Conservation (phyloP, 805 yeast genomes). For the Candida tammaniensis region DNA sequence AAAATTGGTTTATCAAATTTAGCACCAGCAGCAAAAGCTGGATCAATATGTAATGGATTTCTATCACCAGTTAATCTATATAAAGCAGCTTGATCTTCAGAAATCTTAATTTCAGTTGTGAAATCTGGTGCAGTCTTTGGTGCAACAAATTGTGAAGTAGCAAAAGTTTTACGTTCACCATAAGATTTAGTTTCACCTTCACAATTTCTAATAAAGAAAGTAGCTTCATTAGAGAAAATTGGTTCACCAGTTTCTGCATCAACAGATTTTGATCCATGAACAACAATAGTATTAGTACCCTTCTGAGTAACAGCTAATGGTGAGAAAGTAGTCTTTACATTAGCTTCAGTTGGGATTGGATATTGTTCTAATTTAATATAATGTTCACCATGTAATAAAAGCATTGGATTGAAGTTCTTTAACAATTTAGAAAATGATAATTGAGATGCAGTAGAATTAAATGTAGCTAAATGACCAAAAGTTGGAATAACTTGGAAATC, state of each 20-base stretch:
- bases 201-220: conserved; percentile 79
- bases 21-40: conserved; percentile 82
- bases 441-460: conserved; percentile 58
- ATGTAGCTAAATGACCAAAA: conserved; percentile 85
- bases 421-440: conserved; percentile 59
- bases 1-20: conserved; percentile 83
- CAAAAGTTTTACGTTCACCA: conserved; percentile 54
- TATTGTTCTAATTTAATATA: conserved; percentile 71
- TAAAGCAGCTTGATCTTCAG: conserved; percentile 76
- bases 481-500: conserved; percentile 87
- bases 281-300: conserved; percentile 79
- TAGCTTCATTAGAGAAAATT: conserved; percentile 76
- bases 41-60: conserved; percentile 95
- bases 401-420: conserved; percentile 83
- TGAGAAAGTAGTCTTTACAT: conserved; percentile 54
- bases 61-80: conserved; percentile 92
- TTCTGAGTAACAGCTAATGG: conserved; percentile 81
- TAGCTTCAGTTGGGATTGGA: conserved; percentile 76
- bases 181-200: conserved; percentile 50
- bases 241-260: conserved; percentile 68
- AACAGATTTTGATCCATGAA: conserved; percentile 67
- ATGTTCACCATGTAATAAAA: conserved; percentile 93
- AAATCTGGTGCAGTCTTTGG: conserved; percentile 69
- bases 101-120: conserved; percentile 54
- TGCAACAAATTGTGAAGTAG: conserved; percentile 59